Evolutionary conservation across 1,284 basidiomycete genomes (phyloP).

Genomic region (Hemileia vastatrix): DNA sequence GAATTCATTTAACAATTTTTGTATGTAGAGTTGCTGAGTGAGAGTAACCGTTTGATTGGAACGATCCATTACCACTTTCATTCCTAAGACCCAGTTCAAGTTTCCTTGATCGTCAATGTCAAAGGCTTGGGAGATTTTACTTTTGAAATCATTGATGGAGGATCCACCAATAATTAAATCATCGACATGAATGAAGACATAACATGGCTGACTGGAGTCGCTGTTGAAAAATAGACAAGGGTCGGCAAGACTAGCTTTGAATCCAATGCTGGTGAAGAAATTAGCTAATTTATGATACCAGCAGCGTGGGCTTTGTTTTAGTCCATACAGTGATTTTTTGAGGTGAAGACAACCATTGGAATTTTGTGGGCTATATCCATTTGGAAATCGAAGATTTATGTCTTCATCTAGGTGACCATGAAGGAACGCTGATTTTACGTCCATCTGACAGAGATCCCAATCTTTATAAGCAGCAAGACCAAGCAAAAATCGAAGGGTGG

Average conservation of each 20-base stretch:
- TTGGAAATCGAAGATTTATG: not conserved
- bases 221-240: not conserved
- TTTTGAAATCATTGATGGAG: not conserved
- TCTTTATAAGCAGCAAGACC: not conserved
- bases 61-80: no score
- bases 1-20: no score
- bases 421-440: not conserved
- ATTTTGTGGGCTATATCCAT: not conserved
- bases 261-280: not conserved
- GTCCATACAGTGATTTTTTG: not conserved
- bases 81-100: no score
- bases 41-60: no score
- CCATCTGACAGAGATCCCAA: constrained; percentile 2
- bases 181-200: not conserved
- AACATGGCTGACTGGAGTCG: not conserved
- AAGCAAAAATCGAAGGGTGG: not conserved
- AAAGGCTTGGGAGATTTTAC: not conserved
- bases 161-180: not conserved
- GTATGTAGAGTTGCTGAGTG: no score
- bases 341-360: not conserved
- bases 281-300: not conserved
- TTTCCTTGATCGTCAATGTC: not conserved
- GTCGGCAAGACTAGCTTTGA: not conserved
- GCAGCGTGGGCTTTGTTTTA: constrained; percentile 1
- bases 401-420: not conserved